Conservation (phyloP, 1,284 basidiomycete genomes). For the Apiotrichum mycotoxinovorans region DNA sequence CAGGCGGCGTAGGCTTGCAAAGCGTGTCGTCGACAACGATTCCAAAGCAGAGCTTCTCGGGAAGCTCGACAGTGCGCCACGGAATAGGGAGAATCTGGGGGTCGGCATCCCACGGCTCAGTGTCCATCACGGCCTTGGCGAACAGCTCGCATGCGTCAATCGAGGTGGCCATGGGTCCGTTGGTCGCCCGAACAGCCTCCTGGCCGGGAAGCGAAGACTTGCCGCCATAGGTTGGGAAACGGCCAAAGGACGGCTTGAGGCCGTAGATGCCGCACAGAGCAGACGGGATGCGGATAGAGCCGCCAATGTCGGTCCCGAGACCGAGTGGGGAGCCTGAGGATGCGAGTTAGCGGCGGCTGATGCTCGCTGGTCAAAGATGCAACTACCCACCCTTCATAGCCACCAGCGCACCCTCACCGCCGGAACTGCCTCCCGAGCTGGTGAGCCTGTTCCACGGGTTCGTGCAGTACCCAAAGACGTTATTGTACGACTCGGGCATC, state of each 20-base stretch:
- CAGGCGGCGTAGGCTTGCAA: constrained; percentile 64
- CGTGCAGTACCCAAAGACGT: constrained; percentile 62
- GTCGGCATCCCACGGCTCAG: constrained; percentile 65
- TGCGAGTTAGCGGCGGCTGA: neutral
- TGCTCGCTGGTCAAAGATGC: no score
- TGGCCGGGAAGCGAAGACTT: constrained; percentile 64
- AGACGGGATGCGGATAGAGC: constrained; percentile 66
- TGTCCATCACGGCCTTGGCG: constrained; percentile 53
- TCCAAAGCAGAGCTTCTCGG: constrained; percentile 60
- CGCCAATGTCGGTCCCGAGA: constrained; percentile 68
- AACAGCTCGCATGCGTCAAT: constrained; percentile 62
- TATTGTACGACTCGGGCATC: constrained; percentile 42
- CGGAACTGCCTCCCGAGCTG: constrained; percentile 60
- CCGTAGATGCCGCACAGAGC: constrained; percentile 65
- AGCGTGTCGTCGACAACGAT: constrained; percentile 58
- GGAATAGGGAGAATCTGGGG: constrained; percentile 61
- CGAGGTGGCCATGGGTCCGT: constrained; percentile 65
- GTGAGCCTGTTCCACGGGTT: constrained; percentile 61
- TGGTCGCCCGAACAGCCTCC: constrained; percentile 65
- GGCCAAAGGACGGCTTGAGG: constrained; percentile 65
- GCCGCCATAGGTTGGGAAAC: constrained; percentile 66
- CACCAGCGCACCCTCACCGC: constrained; percentile 60
- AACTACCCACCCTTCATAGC: constrained; percentile 55
- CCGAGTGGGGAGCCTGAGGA: constrained; percentile 60
- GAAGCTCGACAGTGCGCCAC: constrained; percentile 63